A percentile compares a stretch with the other conserved stretches of the same genome.
phyloP scores from a whole-genome alignment of 1,284 basidiomycete genomes.

The Ganoderma lucidum region DNA sequence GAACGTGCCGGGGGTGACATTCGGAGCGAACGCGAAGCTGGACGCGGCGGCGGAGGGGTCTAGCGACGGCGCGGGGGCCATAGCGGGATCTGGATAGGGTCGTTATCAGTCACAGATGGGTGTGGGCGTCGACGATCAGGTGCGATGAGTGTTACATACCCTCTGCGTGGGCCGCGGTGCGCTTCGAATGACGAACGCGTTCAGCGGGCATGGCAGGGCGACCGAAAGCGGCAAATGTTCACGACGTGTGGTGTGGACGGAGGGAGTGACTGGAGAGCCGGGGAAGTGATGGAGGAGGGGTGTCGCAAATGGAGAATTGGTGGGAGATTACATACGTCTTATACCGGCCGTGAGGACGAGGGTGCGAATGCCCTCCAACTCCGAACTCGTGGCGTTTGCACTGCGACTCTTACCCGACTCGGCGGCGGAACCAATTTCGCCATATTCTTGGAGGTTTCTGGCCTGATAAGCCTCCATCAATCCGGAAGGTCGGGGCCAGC shows the following conservation, averaged over 20 bases:
- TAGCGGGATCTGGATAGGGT: slow-evolving; percentile 25
- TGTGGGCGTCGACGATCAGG: slow-evolving; percentile 25
- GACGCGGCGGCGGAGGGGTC: slow-evolving; percentile 49
- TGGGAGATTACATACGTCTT: slow-evolving; percentile 42
- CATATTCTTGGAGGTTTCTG: slow-evolving; percentile 22
- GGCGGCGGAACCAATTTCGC: slow-evolving; percentile 31
- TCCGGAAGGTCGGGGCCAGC: slow-evolving; percentile 18
- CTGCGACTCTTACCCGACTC: slow-evolving; percentile 28
- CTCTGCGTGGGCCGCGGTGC: slow-evolving; percentile 44
- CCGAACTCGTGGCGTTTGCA: slow-evolving; percentile 35
- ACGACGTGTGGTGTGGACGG: slow-evolving; percentile 26
- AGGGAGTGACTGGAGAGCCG: slow-evolving; percentile 36
- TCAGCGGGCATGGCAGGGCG: slow-evolving; percentile 59
- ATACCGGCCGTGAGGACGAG: slow-evolving; percentile 32
- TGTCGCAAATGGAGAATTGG: slow-evolving; percentile 38
- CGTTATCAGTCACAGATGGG: slow-evolving; percentile 33
- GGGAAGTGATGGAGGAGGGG: slow-evolving; percentile 42
- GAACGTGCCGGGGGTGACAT: slow-evolving; percentile 67
- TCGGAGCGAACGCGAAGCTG: slow-evolving; percentile 64
- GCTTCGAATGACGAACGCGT: slow-evolving; percentile 57
- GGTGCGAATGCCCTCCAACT: slow-evolving; percentile 35
- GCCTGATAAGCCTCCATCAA: slow-evolving; percentile 25
- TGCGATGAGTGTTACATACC: slow-evolving; percentile 45
- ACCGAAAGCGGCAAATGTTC: slow-evolving; percentile 32
- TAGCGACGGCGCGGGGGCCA: slow-evolving; percentile 60